Base-by-base conservation (phyloP, 2,329 filamentous ascomycete species). In the Epicoccum nigrum region DNA sequence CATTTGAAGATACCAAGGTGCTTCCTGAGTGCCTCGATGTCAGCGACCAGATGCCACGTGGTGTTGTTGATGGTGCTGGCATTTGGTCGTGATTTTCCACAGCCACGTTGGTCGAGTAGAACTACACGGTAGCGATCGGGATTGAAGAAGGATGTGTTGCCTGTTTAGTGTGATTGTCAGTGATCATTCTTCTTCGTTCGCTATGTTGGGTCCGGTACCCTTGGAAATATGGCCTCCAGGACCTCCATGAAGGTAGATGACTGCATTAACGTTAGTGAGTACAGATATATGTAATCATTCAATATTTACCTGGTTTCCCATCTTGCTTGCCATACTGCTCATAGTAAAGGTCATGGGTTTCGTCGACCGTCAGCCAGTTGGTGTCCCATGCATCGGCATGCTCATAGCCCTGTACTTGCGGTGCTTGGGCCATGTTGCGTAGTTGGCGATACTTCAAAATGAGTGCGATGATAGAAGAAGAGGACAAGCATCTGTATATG, bases 31-130 rank as follows among this genome's bases (percentile, higher is more conserved):
- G 63, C 58, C 52, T 80, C 77, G 54, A 80, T 75, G 51, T 81
- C 78, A n/a, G 69, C 57, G 3, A 79, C 70, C 0, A 80, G 64
- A 48, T 74, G 63, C 67, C 72, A 72, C 2, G 77, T 79, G 0
- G 75, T 79, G 64, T 80, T 80, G 39, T 79, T 71, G 9, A 65
- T 59, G 2, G 76, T 68, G 20, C 72, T 71, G 19, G 74, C 73
- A 15, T 66, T 61, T 6, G 78, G 78, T 0, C 68, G 67, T 5
- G 77, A 80, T 54, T 75, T 69, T 5, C 78, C 78, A 13, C 67
- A 71, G 6, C 78, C 77, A 13, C 78, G 73, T 57, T 81, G 78
- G 58, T 81, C 78, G 40, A 80, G 66, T 30, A 80, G 73, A 20
- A 80, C 64, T 13, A 77, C 74, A 11, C 76, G 74, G 56, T 80